Conservation (phyloP, 2,329 filamentous ascomycete genomes). For the Fusarium sp. region DNA sequence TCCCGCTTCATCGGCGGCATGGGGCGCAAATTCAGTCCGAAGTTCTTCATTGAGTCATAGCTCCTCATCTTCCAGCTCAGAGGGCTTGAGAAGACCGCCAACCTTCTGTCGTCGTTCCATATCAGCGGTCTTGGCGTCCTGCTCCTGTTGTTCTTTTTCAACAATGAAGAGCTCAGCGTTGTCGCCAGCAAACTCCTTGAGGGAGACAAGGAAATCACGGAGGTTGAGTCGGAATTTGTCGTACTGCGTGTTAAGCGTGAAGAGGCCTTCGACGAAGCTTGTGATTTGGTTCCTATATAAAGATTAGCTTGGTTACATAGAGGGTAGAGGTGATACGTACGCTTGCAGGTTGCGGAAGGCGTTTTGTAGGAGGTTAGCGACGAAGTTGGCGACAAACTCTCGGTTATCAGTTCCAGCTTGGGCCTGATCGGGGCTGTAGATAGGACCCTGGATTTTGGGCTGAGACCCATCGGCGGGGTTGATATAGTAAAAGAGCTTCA, state of each 20-base stretch:
- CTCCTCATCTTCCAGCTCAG: conserved; percentile 92
- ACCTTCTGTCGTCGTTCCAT: conserved; percentile 94
- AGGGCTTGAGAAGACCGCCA: conserved; percentile 93
- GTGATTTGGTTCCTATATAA: conserved; percentile 80
- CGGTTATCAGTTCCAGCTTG: conserved; percentile 85
- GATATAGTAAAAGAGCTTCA: conserved; percentile 97
- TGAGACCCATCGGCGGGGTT: conserved; percentile 73
- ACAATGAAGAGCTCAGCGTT: conserved; percentile 94
- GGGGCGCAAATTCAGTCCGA: conserved; percentile 67
- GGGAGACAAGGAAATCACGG: conserved; percentile 94
- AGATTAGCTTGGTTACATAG: conserved; percentile 48
- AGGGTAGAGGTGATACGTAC: conserved; percentile 63
- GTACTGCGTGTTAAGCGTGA: conserved; percentile 87
- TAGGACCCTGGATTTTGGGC: conserved; percentile 90
- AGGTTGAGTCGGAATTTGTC: conserved; percentile 96
- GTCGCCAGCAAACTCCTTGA: conserved; percentile 97
- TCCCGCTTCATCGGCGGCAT: conserved; percentile 42
- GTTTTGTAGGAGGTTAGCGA: conserved; percentile 83
- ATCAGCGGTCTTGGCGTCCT: conserved; percentile 86
- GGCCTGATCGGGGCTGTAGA: conserved; percentile 87
- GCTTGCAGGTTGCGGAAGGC: conserved; percentile 93
- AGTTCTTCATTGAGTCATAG: conserved; percentile 84
- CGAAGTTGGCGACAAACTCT: conserved; percentile 90
- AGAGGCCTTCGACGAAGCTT: conserved; percentile 88
- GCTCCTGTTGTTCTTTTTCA: conserved; percentile 92